Conservation (phyloP, 305 asterid genomes). For the Fraxinus baroniana region DNA sequence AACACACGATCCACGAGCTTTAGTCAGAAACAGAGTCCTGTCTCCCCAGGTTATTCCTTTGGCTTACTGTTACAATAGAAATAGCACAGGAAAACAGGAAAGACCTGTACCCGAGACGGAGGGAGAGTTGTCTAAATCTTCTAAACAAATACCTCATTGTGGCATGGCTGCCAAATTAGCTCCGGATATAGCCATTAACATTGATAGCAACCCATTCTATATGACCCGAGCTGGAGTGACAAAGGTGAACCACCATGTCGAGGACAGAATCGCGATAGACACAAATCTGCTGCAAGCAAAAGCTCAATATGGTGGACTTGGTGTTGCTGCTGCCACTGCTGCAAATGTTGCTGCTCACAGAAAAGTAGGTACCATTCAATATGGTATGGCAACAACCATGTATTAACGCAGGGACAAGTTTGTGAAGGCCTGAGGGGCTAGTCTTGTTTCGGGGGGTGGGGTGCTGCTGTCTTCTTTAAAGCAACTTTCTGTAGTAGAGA, state of each 20-base stretch:
- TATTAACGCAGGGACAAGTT: constrained; percentile 37
- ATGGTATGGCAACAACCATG: constrained; percentile 64
- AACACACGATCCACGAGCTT: constrained; percentile 48
- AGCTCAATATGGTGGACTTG: constrained; percentile 60
- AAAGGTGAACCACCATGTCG: constrained; percentile 32
- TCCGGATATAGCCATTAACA: constrained; percentile 73
- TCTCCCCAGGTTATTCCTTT: constrained; percentile 40
- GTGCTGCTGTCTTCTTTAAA: background rate
- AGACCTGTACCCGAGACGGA: constrained; percentile 29
- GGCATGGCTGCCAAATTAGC: constrained; percentile 42
- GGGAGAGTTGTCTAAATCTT: constrained; percentile 28
- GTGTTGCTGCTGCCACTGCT: constrained; percentile 47
- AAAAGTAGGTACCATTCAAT: constrained; percentile 60
- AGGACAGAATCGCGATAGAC: constrained; percentile 60
- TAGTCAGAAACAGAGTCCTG: constrained; percentile 39
- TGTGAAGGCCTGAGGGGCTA: background rate
- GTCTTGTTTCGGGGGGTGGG: background rate
- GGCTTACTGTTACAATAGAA: constrained; percentile 26
- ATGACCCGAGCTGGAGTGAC: constrained; percentile 41
- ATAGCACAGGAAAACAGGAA: constrained; percentile 21
- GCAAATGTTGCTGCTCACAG: constrained; percentile 47
- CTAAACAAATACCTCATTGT: constrained; percentile 42
- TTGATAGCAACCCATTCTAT: constrained; percentile 60
- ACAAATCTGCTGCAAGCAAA: constrained; percentile 65
- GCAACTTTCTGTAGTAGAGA: background rate